Conservation (phyloP, 805 yeast species). For the Candida coleopterorum region DNA sequence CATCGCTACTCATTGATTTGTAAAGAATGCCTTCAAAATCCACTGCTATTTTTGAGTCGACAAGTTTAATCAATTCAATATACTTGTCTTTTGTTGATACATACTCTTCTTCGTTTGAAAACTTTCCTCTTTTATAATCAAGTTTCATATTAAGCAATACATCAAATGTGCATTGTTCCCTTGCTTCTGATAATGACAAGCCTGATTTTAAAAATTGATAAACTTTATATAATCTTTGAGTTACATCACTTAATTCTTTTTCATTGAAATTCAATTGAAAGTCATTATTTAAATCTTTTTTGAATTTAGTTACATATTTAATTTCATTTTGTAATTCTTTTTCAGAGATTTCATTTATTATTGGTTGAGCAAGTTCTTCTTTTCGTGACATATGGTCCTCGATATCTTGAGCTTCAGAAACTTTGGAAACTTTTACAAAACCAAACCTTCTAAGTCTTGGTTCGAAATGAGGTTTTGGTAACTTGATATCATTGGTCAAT, state of each 20-base stretch:
- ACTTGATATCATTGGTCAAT: constrained; percentile 50
- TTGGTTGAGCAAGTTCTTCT: constrained; percentile 54
- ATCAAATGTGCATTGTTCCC: constrained; percentile 52
- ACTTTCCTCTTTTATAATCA: constrained; percentile 31
- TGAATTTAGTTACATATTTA: constrained; percentile 7
- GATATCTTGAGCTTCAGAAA: constrained; percentile 51
- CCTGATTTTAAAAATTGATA: constrained; percentile 49
- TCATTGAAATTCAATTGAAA: constrained; percentile 28
- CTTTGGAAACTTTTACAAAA: constrained; percentile 47
- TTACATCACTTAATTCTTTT: constrained; percentile 18
- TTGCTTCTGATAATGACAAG: constrained; percentile 51
- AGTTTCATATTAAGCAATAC: constrained; percentile 42
- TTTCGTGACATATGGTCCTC: constrained; percentile 61
- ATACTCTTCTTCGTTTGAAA: constrained; percentile 21
- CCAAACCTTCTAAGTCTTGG: constrained; percentile 88
- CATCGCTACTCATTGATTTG: constrained; percentile 29
- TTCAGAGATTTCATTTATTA: constrained; percentile 36
- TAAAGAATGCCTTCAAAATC: constrained; percentile 41
- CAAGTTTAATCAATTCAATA: constrained; percentile 26
- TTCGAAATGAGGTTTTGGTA: constrained; percentile 89
- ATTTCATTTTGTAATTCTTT: constrained; percentile 22
- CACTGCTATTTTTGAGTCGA: constrained; percentile 46
- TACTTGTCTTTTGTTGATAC: constrained; percentile 25
- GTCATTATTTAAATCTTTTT: constrained; percentile 12
- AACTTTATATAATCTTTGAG: constrained; percentile 48